Conservation (phyloP, 164 flowering plant species). For the Piper longum region DNA sequence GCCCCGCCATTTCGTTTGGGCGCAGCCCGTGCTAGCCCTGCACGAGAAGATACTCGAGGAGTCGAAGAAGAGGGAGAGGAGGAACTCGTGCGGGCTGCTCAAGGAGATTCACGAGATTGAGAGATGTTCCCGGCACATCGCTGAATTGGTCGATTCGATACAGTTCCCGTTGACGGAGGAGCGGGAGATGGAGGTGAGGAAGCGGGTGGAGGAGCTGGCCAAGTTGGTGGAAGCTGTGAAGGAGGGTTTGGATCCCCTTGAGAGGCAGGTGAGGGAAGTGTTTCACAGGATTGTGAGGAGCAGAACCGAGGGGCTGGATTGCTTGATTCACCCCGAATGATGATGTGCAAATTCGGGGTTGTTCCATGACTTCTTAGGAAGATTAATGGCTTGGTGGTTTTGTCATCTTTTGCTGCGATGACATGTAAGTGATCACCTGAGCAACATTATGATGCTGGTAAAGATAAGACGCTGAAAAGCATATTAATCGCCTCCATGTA, state of each 20-base stretch:
- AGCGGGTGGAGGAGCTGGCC: slow-evolving; percentile 36
- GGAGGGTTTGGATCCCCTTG: slow-evolving; percentile 66
- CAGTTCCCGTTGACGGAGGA: slow-evolving; percentile 59
- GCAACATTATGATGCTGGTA: too few species aligned
- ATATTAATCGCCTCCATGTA: too few species aligned
- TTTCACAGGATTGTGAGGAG: slow-evolving; percentile 67
- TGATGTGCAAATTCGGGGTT: slow-evolving; percentile 1
- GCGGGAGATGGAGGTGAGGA: slow-evolving; percentile 48
- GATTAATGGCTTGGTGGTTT: not conserved
- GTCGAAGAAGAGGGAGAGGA: slow-evolving; percentile 64
- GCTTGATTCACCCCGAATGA: slow-evolving; percentile 32
- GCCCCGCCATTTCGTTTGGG: slow-evolving; percentile 63
- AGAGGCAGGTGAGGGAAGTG: slow-evolving; percentile 73
- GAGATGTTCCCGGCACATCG: slow-evolving; percentile 43
- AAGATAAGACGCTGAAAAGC: too few species aligned
- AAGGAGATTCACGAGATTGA: slow-evolving; percentile 71
- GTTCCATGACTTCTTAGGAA: not conserved
- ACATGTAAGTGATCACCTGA: too few species aligned
- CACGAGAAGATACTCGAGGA: slow-evolving; percentile 78
- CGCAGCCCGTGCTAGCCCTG: slow-evolving; percentile 34
- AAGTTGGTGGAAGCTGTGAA: slow-evolving; percentile 33
- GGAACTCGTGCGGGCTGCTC: slow-evolving; percentile 54
- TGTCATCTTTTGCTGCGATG: too few species aligned
- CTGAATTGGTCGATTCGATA: slow-evolving; percentile 44
- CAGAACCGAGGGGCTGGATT: slow-evolving; percentile 74